phyloP scores from a whole-genome alignment of 805 yeast species.

The Zygotorulaspora danielsina region DNA sequence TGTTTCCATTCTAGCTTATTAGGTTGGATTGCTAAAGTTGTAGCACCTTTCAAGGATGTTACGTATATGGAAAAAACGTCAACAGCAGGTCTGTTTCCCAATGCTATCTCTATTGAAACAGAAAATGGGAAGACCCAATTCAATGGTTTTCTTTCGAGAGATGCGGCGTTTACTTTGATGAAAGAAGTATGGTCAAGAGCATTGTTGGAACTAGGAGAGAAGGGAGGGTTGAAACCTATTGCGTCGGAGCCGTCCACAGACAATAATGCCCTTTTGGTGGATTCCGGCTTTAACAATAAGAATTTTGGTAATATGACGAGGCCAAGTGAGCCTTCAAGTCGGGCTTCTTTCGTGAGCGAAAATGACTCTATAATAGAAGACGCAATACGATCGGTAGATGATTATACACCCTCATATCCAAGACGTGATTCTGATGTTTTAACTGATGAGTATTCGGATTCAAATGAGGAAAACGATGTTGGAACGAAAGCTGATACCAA shows the following conservation, averaged over 20 bases:
- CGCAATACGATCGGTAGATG: conserved; percentile 46
- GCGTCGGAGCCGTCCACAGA: conserved; percentile 6
- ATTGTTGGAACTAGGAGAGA: conserved; percentile 14
- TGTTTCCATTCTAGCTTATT: conserved; percentile 78
- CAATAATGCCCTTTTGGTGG: background rate
- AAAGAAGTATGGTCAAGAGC: conserved; percentile 59
- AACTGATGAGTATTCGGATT: conserved; percentile 29
- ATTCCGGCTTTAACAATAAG: conserved; percentile 5
- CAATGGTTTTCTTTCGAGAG: conserved; percentile 84
- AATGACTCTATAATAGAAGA: conserved; percentile 30
- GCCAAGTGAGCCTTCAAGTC: conserved; percentile 27
- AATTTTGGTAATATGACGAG: conserved; percentile 8
- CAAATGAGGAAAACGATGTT: conserved; percentile 35
- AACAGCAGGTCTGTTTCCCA: conserved; percentile 87
- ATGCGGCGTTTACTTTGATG: conserved; percentile 66
- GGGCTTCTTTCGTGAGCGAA: conserved; percentile 22
- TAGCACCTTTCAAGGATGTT: conserved; percentile 68
- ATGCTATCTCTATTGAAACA: conserved; percentile 75
- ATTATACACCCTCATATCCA: conserved; percentile 20
- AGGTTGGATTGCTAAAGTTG: conserved; percentile 85
- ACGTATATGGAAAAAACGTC: conserved; percentile 60
- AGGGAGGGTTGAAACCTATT: conserved; percentile 3
- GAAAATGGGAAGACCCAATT: conserved; percentile 63
- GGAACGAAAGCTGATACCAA: conserved; percentile 21
- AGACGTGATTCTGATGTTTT: conserved; percentile 15